A percentile compares a stretch with the other conserved stretches of the same genome.
phyloP scores from a whole-genome alignment of 2,329 filamentous ascomycete genomes.

The Xylaria sp. region DNA sequence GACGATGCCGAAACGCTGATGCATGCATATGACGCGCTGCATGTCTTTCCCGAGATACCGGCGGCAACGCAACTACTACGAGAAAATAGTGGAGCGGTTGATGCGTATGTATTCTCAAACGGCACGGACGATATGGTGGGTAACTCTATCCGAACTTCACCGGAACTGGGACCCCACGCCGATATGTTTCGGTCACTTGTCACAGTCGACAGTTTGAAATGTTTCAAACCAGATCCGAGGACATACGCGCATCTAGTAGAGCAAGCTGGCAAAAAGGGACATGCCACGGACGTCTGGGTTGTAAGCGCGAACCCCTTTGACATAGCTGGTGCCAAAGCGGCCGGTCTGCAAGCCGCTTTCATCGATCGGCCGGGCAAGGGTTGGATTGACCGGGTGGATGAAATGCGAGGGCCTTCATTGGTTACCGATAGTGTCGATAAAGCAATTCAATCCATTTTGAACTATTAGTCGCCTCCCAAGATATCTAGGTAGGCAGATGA shows the following conservation, averaged over 20 bases:
- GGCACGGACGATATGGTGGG: constrained; percentile 71
- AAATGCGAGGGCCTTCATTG: constrained; percentile 60
- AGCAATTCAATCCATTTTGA: constrained; percentile 57
- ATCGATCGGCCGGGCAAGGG: constrained; percentile 70
- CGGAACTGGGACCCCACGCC: constrained; percentile 61
- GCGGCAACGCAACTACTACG: constrained; percentile 61
- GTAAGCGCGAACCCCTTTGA: constrained; percentile 81
- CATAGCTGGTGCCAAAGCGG: constrained; percentile 68
- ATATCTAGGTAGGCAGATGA: neutral
- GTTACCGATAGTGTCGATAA: constrained; percentile 66
- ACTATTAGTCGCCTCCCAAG: constrained; percentile 11
- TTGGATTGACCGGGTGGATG: constrained; percentile 71
- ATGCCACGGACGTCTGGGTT: constrained; percentile 69
- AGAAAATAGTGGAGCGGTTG: constrained; percentile 51
- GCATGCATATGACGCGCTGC: constrained; percentile 71
- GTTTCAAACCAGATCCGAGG: constrained; percentile 72
- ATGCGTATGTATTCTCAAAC: constrained; percentile 75
- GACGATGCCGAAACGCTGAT: constrained; percentile 63
- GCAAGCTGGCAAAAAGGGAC: constrained; percentile 57
- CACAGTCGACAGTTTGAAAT: constrained; percentile 67
- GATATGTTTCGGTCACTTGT: constrained; percentile 64
- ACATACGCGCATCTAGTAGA: constrained; percentile 69
- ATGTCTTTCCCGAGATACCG: constrained; percentile 71
- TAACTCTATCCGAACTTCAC: constrained; percentile 67
- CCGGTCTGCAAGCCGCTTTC: constrained; percentile 73